Evolutionary conservation across 208 protist species (phyloP).

Genomic region (Acanthamoeba royreba): DNA sequence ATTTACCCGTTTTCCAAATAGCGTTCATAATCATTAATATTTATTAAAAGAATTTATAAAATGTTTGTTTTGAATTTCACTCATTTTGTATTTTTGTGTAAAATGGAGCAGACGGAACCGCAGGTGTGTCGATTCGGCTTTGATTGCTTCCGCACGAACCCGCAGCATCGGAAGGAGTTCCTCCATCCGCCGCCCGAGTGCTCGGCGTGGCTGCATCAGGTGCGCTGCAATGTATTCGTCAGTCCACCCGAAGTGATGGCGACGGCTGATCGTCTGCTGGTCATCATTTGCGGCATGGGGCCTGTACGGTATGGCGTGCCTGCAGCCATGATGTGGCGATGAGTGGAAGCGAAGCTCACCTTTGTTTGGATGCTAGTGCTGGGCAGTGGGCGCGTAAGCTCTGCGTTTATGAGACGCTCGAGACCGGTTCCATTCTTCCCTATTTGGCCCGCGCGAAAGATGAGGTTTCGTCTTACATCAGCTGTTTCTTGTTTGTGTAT

Average conservation of each 20-base stretch:
- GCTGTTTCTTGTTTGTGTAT: not conserved
- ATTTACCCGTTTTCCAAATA: too few relatives aligned
- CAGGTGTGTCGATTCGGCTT: not conserved
- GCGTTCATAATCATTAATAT: too few relatives aligned
- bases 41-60: too few relatives aligned
- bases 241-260: not conserved
- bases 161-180: not conserved
- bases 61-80: too few relatives aligned
- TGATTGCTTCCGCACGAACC: not conserved
- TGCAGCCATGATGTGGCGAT: not conserved
- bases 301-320: not conserved
- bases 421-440: not conserved
- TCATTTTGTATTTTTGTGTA: too few relatives aligned
- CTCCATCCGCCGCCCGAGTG: not conserved
- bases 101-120: not conserved
- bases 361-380: not conserved
- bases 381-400: constrained; percentile 29
- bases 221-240: constrained; percentile 4
- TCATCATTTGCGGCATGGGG: constrained; percentile 30
- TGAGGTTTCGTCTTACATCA: not conserved
- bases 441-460: not conserved
- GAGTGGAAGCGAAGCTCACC: not conserved
- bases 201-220: not conserved
- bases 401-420: not conserved
- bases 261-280: not conserved